A percentile compares a stretch with the other conserved stretches of the same genome.
phyloP scores from a whole-genome alignment of 768 basidiomycete species.

The Russula virescens region DNA sequence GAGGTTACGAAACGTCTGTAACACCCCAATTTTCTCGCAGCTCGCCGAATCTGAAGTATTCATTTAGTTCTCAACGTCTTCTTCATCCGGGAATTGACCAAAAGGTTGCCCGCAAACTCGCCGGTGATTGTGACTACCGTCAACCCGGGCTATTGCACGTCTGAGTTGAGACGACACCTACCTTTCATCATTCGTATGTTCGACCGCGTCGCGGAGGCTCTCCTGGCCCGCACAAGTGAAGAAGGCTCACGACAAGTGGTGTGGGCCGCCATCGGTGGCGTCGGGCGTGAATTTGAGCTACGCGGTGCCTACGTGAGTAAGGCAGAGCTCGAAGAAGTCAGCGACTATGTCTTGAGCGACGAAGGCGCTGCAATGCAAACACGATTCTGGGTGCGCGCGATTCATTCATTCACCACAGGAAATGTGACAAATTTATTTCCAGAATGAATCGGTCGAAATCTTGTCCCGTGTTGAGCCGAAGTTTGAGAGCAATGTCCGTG shows the following conservation, averaged over 20 bases:
- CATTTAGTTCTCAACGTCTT: slow-evolving; percentile 17
- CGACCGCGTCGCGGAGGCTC: not conserved
- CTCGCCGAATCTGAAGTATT: not conserved
- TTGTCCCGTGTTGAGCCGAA: slow-evolving; percentile 7
- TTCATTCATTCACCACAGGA: not conserved
- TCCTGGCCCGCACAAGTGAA: slow-evolving; percentile 12
- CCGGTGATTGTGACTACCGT: slow-evolving; percentile 18
- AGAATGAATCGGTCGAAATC: slow-evolving; percentile 19
- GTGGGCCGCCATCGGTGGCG: slow-evolving; percentile 17
- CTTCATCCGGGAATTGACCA: slow-evolving; percentile 19
- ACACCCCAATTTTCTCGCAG: not conserved
- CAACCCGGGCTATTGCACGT: slow-evolving; percentile 20
- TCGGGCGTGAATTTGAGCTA: slow-evolving; percentile 9
- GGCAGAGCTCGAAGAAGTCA: slow-evolving; percentile 7
- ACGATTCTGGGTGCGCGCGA: slow-evolving; percentile 14
- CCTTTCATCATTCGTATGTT: not conserved
- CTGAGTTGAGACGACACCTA: slow-evolving; percentile 7
- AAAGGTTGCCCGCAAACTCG: slow-evolving; percentile 18
- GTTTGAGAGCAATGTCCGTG: slow-evolving; percentile 1
- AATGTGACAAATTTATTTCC: not conserved
- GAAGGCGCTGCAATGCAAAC: slow-evolving; percentile 8
- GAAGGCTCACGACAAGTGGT: slow-evolving; percentile 17
- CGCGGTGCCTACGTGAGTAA: slow-evolving; percentile 10
- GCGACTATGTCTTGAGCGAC: slow-evolving; percentile 18
- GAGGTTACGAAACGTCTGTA: slow-evolving; percentile 16